Conservation (phyloP, 352 stramenopile genomes). For the Elongisporangium anandrum region DNA sequence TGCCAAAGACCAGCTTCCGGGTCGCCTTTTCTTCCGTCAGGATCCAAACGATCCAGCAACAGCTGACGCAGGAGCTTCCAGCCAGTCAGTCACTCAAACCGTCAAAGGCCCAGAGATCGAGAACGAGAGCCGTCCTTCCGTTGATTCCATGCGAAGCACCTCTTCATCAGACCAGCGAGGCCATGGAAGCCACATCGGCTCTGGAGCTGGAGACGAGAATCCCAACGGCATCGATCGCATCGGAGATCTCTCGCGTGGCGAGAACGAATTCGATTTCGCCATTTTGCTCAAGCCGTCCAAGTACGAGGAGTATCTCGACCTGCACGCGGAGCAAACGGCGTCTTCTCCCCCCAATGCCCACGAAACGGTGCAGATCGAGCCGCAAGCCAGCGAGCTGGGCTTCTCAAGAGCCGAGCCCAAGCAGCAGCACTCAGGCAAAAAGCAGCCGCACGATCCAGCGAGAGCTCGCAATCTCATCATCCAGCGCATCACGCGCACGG, state of each 20-base stretch:
- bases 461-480: constrained; percentile 37
- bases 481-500: constrained; percentile 48
- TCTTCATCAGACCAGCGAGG: not conserved
- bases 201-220: not conserved
- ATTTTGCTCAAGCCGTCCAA: constrained; percentile 78
- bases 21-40: not conserved
- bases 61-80: not conserved
- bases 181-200: not conserved
- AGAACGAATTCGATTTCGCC: constrained; percentile 83
- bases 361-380: not conserved
- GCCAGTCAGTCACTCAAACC: not conserved
- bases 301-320: constrained; percentile 51
- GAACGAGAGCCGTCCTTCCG: not conserved
- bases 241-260: constrained; percentile 57
- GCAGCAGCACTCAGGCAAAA: constrained; percentile 1
- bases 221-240: constrained; percentile 25
- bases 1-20: not conserved
- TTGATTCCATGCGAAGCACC: not conserved
- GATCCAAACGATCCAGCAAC: not conserved
- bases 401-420: not conserved
- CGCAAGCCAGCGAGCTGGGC: not conserved
- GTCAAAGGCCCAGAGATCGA: not conserved
- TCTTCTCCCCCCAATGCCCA: not conserved
- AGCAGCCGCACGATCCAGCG: constrained; percentile 6
- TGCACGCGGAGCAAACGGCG: constrained; percentile 8